Percentiles rank a stretch among this genome's conserved stretches.
phyloP scores from a whole-genome alignment of 768 basidiomycete genomes.

The Xerocomus potaroensis region DNA sequence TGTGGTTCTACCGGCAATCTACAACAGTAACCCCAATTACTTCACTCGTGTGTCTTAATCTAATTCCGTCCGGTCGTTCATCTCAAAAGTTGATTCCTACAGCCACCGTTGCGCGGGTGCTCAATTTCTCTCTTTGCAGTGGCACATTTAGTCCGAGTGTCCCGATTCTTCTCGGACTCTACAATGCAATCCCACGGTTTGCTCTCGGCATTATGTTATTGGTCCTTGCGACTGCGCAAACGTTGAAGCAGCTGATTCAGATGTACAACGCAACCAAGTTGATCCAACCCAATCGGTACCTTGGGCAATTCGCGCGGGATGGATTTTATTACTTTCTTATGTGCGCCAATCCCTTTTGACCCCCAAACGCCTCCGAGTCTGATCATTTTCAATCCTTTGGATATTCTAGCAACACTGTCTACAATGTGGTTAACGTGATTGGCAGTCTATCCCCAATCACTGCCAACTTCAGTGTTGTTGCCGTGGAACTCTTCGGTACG shows the following conservation, averaged over 20 bases:
- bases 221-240: not conserved
- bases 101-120: not conserved
- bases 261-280: slow-evolving; percentile 3
- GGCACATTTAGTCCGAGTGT: not conserved
- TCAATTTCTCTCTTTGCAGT: not conserved
- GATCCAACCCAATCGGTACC: not conserved
- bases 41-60: slow-evolving; percentile 2
- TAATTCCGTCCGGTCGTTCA: not conserved
- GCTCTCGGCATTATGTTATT: not conserved
- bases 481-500: not conserved
- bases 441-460: too few species aligned
- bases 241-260: not conserved
- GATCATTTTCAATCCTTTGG: too few species aligned
- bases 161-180: not conserved
- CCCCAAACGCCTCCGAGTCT: too few species aligned
- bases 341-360: too few species aligned
- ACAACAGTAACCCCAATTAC: slow-evolving; percentile 1
- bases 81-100: not conserved
- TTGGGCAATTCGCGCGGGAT: slow-evolving; percentile 1
- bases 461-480: too few species aligned
- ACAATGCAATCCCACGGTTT: not conserved
- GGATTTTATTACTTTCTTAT: slow-evolving; percentile 9
- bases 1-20: slow-evolving; percentile 1
- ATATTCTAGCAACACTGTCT: slow-evolving; percentile 23
- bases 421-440: too few species aligned